Percentiles rank a stretch among this genome's conserved stretches.
Conservation (phyloP, 2,329 filamentous ascomycete genomes). For the Byssothecium circinans region DNA sequence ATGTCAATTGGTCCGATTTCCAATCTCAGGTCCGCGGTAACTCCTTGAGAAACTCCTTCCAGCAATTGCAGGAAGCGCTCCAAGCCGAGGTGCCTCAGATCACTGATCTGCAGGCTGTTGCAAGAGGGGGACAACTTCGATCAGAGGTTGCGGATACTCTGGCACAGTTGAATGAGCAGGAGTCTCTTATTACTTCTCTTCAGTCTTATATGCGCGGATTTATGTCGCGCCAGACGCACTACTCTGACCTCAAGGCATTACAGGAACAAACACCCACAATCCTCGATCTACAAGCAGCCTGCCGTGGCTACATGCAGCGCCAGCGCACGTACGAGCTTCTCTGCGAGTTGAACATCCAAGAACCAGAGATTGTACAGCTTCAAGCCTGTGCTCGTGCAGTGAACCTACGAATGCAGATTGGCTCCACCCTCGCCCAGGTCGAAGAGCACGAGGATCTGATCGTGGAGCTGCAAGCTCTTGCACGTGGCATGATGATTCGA, state of each 20-base stretch:
- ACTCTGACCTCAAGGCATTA: conserved; percentile 55
- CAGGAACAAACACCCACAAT: conserved; percentile 60
- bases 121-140: conserved; percentile 40
- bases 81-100: conserved; percentile 55
- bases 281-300: conserved; percentile 65
- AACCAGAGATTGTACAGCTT: conserved; percentile 66
- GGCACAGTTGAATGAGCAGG: conserved; percentile 49
- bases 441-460: conserved; percentile 82
- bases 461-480: conserved; percentile 71
- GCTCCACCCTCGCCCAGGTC: conserved; percentile 72
- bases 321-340: conserved; percentile 64
- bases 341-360: conserved; percentile 68
- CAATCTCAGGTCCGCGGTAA: conserved; percentile 52
- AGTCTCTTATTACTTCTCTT: conserved; percentile 49
- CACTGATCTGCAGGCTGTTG: conserved; percentile 45
- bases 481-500: conserved; percentile 74
- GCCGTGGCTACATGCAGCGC: conserved; percentile 67
- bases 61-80: conserved; percentile 36
- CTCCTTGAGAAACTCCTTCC: conserved; percentile 32
- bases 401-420: conserved; percentile 73
- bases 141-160: conserved; percentile 35
- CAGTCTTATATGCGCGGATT: conserved; percentile 57
- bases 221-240: conserved; percentile 48
- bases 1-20: conserved; percentile 46
- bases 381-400: conserved; percentile 80